Percentiles rank a stretch among this genome's conserved stretches.
phyloP scores from a whole-genome alignment of 306 rosid genomes.

The Geum urbanum region DNA sequence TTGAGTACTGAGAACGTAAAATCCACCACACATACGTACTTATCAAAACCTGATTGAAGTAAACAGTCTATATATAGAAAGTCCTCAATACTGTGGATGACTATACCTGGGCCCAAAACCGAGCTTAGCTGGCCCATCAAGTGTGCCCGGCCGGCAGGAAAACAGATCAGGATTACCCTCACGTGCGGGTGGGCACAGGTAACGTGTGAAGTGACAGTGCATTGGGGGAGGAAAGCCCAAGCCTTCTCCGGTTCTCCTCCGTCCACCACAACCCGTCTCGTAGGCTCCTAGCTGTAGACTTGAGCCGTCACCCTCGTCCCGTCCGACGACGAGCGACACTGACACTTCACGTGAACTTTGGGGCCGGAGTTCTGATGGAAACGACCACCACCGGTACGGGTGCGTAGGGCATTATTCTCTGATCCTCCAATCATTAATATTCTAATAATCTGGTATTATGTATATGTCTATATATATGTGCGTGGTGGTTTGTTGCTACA shows the following conservation, averaged over 20 bases:
- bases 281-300: background rate
- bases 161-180: conserved; percentile 34
- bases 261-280: conserved; percentile 16
- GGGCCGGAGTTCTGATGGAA: background rate
- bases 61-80: too few relatives aligned
- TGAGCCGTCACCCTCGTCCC: conserved; percentile 43
- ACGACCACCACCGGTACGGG: conserved; percentile 5
- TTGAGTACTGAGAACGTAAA: too few relatives aligned
- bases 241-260: background rate
- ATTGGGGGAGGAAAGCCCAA: background rate
- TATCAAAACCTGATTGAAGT: too few relatives aligned
- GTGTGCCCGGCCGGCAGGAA: conserved; percentile 50
- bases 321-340: conserved; percentile 23
- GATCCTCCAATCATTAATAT: background rate
- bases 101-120: conserved; percentile 24
- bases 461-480: background rate
- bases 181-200: conserved; percentile 57
- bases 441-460: background rate
- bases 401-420: background rate
- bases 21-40: too few relatives aligned
- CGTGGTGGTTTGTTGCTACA: background rate
- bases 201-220: conserved; percentile 48
- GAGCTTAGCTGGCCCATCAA: conserved; percentile 13
- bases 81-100: conserved; percentile 23
- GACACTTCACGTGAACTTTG: conserved; percentile 47